Conservation (phyloP, 1,284 basidiomycete species). For the Cryptococcus sp. region DNA sequence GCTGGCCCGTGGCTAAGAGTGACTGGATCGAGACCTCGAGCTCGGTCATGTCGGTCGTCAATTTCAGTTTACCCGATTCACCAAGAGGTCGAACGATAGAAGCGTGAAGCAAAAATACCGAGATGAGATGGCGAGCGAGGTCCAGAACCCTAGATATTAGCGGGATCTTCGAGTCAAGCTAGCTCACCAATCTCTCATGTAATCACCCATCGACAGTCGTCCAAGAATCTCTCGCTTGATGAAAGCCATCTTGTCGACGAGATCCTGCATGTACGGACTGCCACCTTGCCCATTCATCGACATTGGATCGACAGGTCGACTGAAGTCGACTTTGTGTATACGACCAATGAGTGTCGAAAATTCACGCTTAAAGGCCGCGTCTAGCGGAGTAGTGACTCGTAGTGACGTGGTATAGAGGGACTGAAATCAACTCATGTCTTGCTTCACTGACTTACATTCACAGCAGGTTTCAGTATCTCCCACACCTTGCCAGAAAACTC, state of each 20-base stretch:
- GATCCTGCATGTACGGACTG: conserved; percentile 82
- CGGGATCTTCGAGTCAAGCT: not conserved
- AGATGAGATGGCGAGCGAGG: conserved; percentile 70
- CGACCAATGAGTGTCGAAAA: conserved; percentile 69
- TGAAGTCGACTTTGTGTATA: conserved; percentile 77
- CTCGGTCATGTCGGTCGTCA: conserved; percentile 92
- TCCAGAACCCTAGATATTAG: conserved; percentile 56
- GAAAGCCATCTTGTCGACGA: conserved; percentile 77
- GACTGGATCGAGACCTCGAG: conserved; percentile 83
- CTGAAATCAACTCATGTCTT: not conserved
- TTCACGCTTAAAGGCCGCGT: conserved; percentile 71
- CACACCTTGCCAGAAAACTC: conserved; percentile 67
- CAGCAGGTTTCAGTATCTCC: conserved; percentile 57
- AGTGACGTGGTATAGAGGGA: conserved; percentile 52
- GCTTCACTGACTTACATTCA: conserved; percentile 54
- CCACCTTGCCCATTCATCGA: conserved; percentile 49
- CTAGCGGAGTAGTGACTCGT: conserved; percentile 63
- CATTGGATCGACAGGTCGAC: conserved; percentile 57
- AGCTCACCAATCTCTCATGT: conserved; percentile 65
- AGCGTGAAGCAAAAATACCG: conserved; percentile 80
- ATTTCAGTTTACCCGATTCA: conserved; percentile 82
- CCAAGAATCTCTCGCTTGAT: conserved; percentile 70
- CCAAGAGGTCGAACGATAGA: conserved; percentile 81
- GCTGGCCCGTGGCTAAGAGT: conserved; percentile 57
- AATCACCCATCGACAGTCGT: conserved; percentile 65